Evolutionary conservation across 139 green algal genomes (phyloP).

Genomic region (Chlamydomonas sp.): DNA sequence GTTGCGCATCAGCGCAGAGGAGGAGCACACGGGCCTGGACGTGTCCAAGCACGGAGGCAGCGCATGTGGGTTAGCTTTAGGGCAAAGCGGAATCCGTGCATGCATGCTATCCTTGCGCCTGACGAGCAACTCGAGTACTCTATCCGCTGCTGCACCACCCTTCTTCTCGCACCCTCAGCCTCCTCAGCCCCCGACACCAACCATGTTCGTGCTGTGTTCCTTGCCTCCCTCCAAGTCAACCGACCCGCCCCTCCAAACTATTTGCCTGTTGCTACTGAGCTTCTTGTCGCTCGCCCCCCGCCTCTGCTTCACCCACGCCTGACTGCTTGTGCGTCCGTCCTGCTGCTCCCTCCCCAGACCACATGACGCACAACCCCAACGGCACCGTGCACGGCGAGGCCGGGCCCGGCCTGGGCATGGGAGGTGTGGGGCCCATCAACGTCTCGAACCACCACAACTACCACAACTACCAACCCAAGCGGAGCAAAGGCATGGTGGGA

Average conservation of each 20-base stretch:
- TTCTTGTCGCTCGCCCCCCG: no score
- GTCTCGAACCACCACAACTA: no score
- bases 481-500: background rate
- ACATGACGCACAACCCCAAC: background rate
- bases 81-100: background rate
- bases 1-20: conserved; percentile 70
- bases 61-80: background rate
- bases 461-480: no score
- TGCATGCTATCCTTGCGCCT: no score
- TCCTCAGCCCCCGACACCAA: no score
- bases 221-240: background rate
- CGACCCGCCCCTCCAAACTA: background rate
- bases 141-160: no score
- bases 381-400: background rate
- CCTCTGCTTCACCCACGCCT: no score
- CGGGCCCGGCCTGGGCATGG: background rate
- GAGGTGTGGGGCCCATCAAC: no score
- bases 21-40: conserved; percentile 76
- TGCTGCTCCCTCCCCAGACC: background rate
- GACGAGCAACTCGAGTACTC: no score
- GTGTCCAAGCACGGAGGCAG: conserved; percentile 72
- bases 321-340: no score
- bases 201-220: background rate
- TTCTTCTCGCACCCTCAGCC: no score
- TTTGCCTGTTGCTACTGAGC: background rate